Conservation (phyloP, 2,329 filamentous ascomycete genomes). For the Ascochyta pisi region DNA sequence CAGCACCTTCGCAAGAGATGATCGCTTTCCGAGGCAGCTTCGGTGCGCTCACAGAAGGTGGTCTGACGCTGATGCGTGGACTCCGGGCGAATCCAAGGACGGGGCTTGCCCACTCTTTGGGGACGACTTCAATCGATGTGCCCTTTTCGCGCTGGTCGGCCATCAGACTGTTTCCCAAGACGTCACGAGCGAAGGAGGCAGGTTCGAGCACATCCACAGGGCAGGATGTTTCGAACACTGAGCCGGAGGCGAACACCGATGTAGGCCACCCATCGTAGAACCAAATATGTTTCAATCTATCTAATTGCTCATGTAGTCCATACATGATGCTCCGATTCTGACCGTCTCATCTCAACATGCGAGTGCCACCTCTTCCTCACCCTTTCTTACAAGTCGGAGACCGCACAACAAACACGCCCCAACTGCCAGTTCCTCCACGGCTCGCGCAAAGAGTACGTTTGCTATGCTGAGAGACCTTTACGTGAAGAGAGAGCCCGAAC, state of each 20-base stretch:
- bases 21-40: slow-evolving; percentile 56
- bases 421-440: background rate
- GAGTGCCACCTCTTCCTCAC: background rate
- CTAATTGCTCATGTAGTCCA: slow-evolving; percentile 9
- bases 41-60: slow-evolving; percentile 67
- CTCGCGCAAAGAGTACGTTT: slow-evolving; percentile 1
- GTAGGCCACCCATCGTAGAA: slow-evolving; percentile 6
- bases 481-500: background rate
- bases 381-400: background rate
- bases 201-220: no score
- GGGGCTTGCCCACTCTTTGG: slow-evolving; percentile 12
- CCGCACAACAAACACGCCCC: background rate
- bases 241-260: background rate
- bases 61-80: slow-evolving; percentile 44
- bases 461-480: background rate
- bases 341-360: background rate
- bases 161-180: slow-evolving; percentile 1
- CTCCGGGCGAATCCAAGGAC: background rate
- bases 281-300: background rate
- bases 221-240: no score
- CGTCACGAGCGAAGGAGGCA: no score
- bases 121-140: slow-evolving; percentile 57
- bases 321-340: background rate
- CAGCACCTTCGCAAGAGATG: slow-evolving; percentile 16
- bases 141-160: slow-evolving; percentile 52